Evolutionary conservation across 2,329 filamentous ascomycete species (phyloP).

Genomic region (Trichoderma sp.): DNA sequence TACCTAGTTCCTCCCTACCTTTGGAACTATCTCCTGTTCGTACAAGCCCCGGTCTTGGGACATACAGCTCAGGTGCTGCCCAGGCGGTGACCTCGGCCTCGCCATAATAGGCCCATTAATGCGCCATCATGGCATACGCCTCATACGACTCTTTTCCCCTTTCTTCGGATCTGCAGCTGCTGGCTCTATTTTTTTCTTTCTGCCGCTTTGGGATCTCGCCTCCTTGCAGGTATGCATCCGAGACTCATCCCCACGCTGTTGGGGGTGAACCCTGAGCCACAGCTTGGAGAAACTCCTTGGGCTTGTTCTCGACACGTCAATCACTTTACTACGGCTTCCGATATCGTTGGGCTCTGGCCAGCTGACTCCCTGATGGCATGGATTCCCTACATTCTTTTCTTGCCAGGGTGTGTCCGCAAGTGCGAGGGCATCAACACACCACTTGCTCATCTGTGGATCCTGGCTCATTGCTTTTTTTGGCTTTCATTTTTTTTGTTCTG

Average conservation of each 20-base stretch:
- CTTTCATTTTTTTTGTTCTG: not conserved
- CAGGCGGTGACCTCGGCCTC: not conserved
- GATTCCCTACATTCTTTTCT: not conserved
- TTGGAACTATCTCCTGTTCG: not conserved
- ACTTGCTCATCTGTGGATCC: not conserved
- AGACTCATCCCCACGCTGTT: constrained; percentile 22
- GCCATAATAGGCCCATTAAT: not conserved
- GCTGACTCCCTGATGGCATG: constrained; percentile 26
- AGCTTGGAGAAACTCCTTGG: constrained; percentile 24
- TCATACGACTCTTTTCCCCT: constrained; percentile 2
- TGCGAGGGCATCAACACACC: not conserved
- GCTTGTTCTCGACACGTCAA: constrained; percentile 31
- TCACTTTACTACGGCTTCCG: not conserved
- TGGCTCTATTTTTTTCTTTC: not conserved
- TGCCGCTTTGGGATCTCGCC: constrained; percentile 4
- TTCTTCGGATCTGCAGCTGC: not conserved
- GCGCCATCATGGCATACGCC: not conserved
- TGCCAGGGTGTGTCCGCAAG: not conserved
- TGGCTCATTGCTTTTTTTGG: not conserved
- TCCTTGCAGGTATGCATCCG: not conserved
- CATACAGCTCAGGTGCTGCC: not conserved
- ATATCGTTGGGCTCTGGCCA: constrained; percentile 26
- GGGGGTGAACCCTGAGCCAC: constrained; percentile 21
- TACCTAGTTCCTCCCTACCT: not conserved
- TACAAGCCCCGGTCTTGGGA: not conserved